Conservation (phyloP, 345 rosid genomes). For the Luvunga scandens region DNA sequence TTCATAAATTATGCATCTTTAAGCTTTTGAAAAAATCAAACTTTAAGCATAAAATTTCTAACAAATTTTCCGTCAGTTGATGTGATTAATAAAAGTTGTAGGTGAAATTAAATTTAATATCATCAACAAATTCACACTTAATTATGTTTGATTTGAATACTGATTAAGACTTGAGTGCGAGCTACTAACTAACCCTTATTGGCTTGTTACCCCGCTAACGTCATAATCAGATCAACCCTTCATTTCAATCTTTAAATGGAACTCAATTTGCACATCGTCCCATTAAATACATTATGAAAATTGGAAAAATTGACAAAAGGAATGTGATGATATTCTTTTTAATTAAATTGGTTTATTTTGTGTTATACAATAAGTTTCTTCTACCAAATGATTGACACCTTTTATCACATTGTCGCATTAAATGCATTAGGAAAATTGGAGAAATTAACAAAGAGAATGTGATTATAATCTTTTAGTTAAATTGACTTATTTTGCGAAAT, state of each 20-base stretch:
- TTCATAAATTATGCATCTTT: not conserved
- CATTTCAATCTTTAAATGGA: not conserved
- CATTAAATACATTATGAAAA: not conserved
- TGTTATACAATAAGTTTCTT: not conserved
- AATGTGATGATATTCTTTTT: not conserved
- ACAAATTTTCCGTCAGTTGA: not conserved
- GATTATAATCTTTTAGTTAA: not conserved
- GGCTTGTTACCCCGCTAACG: not conserved
- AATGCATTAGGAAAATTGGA: not conserved
- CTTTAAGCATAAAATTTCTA: not conserved
- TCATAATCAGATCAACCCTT: not conserved
- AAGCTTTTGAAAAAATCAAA: not conserved
- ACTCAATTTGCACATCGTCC: not conserved
- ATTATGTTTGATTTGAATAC: not conserved
- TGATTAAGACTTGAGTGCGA: slow-evolving; percentile 7
- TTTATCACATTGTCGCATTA: not conserved
- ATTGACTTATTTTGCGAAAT: not conserved
- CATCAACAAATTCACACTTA: not conserved
- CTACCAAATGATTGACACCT: not conserved
- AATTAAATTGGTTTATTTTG: not conserved
- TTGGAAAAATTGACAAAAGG: not conserved
- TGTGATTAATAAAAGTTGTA: not conserved
- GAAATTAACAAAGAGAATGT: not conserved
- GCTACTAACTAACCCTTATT: not conserved
- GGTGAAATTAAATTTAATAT: not conserved